Evolutionary conservation across 2,329 filamentous ascomycete genomes (phyloP).

Genomic region (Huntiella bhutanensis): DNA sequence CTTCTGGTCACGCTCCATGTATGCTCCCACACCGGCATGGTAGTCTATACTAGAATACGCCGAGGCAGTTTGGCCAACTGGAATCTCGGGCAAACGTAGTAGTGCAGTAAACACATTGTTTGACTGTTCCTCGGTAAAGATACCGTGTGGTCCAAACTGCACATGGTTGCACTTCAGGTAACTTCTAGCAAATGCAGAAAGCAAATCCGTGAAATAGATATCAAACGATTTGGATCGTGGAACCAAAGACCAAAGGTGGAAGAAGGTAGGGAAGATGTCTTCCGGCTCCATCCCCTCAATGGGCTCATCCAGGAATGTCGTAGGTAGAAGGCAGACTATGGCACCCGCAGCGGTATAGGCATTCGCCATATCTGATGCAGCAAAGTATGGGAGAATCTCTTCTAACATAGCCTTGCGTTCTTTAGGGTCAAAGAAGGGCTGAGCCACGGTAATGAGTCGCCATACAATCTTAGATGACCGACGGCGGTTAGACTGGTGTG

Average conservation of each 20-base stretch:
- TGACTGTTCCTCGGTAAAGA: slow-evolving; percentile 84
- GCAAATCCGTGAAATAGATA: slow-evolving; percentile 69
- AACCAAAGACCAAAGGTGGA: slow-evolving; percentile 89
- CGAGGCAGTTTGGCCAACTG: slow-evolving; percentile 86
- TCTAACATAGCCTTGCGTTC: slow-evolving; percentile 68
- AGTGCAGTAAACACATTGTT: slow-evolving; percentile 85
- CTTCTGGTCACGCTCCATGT: slow-evolving; percentile 80
- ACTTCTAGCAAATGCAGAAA: slow-evolving; percentile 74
- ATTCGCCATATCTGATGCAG: slow-evolving; percentile 76
- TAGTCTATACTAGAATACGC: slow-evolving; percentile 78
- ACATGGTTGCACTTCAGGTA: slow-evolving; percentile 57
- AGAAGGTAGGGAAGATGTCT: slow-evolving; percentile 79
- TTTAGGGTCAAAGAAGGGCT: slow-evolving; percentile 79
- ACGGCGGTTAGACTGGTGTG: slow-evolving; percentile 36
- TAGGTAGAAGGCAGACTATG: slow-evolving; percentile 75
- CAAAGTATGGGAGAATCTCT: slow-evolving; percentile 73
- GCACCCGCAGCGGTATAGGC: slow-evolving; percentile 84
- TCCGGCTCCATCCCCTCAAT: slow-evolving; percentile 65
- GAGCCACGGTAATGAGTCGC: slow-evolving; percentile 77
- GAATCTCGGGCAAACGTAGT: slow-evolving; percentile 77
- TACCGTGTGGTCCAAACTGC: slow-evolving; percentile 67
- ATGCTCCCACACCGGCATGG: slow-evolving; percentile 61
- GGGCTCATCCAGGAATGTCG: slow-evolving; percentile 52
- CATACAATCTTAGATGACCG: slow-evolving; percentile 47
- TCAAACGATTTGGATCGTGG: slow-evolving; percentile 79